Percentiles rank a stretch among this genome's conserved stretches.
Evolutionary conservation across 495 filamentous ascomycete species (phyloP).

Genomic region (Aspergillus sclerotiicarbonarius): DNA sequence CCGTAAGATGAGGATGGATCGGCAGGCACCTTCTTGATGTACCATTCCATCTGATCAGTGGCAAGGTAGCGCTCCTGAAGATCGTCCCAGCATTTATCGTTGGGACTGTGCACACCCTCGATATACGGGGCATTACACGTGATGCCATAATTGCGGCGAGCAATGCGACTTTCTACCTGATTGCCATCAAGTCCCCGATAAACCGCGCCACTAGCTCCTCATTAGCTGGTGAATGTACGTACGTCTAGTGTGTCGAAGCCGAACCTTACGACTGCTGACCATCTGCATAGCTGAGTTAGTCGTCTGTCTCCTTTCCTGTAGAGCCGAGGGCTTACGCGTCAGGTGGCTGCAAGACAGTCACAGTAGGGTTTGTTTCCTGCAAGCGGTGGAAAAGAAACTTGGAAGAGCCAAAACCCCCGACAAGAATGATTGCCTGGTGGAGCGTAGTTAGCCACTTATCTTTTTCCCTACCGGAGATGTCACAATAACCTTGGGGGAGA

Average conservation of each 20-base stretch:
- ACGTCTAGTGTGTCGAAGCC: neutral
- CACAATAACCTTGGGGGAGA: slow-evolving; percentile 15
- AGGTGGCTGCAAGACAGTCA: slow-evolving; percentile 59
- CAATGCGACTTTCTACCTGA: slow-evolving; percentile 47
- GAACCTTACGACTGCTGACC: slow-evolving; percentile 31
- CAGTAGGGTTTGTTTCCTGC: slow-evolving; percentile 33
- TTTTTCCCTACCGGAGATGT: too few species aligned
- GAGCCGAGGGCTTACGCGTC: slow-evolving; percentile 48
- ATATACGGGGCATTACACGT: slow-evolving; percentile 28
- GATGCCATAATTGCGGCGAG: slow-evolving; percentile 52
- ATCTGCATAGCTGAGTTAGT: slow-evolving; percentile 14
- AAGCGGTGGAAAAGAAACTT: slow-evolving; percentile 62
- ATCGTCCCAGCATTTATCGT: slow-evolving; percentile 5
- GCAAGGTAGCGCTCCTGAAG: slow-evolving; percentile 23
- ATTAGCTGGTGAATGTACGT: slow-evolving; percentile 28
- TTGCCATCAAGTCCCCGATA: slow-evolving; percentile 37
- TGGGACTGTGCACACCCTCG: slow-evolving; percentile 16
- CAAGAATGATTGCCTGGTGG: slow-evolving; percentile 58
- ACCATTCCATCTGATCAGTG: slow-evolving; percentile 26
- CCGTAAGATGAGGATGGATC: neutral
- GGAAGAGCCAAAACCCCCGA: slow-evolving; percentile 69
- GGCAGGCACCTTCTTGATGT: slow-evolving; percentile 30
- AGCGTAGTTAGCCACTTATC: slow-evolving; percentile 18
- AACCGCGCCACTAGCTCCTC: slow-evolving; percentile 43
- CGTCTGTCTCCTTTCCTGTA: neutral